A percentile compares a stretch with the other conserved stretches of the same genome.
Evolutionary conservation across 176 grass and related monocot species (phyloP).

Genomic region (Oryza glaberrima): DNA sequence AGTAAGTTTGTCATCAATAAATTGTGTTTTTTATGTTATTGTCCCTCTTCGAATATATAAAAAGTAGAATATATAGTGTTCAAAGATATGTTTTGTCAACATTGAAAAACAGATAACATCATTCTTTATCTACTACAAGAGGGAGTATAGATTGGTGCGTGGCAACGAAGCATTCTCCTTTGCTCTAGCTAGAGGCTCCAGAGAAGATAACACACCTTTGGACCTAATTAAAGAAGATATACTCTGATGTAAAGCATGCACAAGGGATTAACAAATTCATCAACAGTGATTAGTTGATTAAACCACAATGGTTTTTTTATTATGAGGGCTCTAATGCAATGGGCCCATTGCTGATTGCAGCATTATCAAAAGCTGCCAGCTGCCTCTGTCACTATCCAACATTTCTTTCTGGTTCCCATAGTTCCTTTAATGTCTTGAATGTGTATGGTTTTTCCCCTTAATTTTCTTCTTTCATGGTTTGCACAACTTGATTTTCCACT

Average conservation of each 20-base stretch:
- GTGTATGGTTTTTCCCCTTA: background rate
- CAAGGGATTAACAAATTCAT: background rate
- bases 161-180: slow-evolving; percentile 12
- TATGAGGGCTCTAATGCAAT: background rate
- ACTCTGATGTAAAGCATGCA: background rate
- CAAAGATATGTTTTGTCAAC: background rate
- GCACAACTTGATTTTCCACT: background rate
- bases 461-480: background rate
- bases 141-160: background rate
- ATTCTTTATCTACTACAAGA: background rate
- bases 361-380: background rate
- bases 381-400: background rate
- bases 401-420: background rate
- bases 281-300: background rate
- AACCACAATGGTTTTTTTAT: background rate
- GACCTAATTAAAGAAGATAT: slow-evolving; percentile 34
- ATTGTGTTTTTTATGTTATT: background rate
- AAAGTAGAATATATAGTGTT: background rate
- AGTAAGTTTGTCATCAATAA: background rate
- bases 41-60: background rate
- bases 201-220: slow-evolving; percentile 13
- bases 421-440: too few relatives aligned
- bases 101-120: background rate
- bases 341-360: background rate
- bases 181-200: background rate